Conservation (phyloP, 768 basidiomycete species). For the Hebeloma cylindrosporum region DNA sequence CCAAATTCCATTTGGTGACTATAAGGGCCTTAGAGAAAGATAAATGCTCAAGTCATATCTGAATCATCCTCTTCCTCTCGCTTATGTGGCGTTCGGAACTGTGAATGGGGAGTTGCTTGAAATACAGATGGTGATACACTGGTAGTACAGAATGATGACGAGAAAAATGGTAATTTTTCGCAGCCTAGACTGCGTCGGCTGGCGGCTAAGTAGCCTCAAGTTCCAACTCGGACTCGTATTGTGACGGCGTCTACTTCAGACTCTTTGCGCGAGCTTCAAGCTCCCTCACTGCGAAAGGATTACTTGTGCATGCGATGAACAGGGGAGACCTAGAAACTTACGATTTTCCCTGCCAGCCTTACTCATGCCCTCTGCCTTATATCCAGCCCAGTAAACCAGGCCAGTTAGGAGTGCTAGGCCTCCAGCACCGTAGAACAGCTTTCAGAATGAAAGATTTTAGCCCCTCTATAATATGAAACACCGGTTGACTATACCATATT, state of each 20-base stretch:
- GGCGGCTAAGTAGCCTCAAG: background rate
- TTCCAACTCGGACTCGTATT: background rate
- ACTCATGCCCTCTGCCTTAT: conserved; percentile 21
- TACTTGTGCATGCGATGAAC: background rate
- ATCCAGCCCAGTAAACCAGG: conserved; percentile 29
- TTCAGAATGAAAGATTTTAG: background rate
- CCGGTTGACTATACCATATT: conserved; percentile 13
- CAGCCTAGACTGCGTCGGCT: background rate
- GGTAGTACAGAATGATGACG: too few species aligned
- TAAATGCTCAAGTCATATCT: too few species aligned
- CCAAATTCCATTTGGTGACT: too few species aligned
- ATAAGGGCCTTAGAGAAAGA: too few species aligned
- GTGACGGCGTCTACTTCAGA: background rate
- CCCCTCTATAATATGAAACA: background rate
- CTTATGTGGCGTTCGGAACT: too few species aligned
- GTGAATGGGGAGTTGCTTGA: too few species aligned
- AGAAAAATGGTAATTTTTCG: too few species aligned
- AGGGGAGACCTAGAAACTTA: conserved; percentile 1
- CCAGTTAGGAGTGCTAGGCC: conserved; percentile 24
- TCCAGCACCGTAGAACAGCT: conserved; percentile 24
- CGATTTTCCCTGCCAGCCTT: conserved; percentile 9
- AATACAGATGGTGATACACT: too few species aligned
- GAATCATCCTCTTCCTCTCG: too few species aligned
- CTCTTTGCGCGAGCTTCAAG: background rate
- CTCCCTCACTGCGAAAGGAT: background rate